Evolutionary conservation across 164 flowering plant genomes (phyloP).

Genomic region (Tetracentron sinense): DNA sequence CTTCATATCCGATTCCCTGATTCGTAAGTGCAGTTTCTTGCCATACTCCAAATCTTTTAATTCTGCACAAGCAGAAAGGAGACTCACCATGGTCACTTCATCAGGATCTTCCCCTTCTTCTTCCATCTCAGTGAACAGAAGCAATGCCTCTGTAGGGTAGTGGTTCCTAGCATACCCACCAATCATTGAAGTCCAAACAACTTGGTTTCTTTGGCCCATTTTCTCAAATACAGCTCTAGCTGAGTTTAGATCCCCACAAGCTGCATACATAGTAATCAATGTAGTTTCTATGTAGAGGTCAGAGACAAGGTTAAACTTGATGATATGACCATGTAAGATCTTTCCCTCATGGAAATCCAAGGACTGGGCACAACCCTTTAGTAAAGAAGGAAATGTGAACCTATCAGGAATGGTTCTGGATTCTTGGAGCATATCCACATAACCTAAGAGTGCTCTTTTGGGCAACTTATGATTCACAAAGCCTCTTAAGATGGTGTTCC

Average conservation of each 20-base stretch:
- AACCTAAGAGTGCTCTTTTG: neutral
- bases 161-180: neutral
- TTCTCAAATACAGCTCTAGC: constrained; percentile 9
- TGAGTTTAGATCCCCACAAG: constrained; percentile 15
- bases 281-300: constrained; percentile 6
- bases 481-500: constrained; percentile 3
- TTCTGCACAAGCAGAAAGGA: constrained; percentile 13
- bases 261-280: constrained; percentile 11
- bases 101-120: constrained; percentile 13
- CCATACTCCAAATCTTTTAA: constrained; percentile 11
- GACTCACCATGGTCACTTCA: constrained; percentile 15
- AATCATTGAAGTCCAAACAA: constrained; percentile 14
- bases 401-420: constrained; percentile 1
- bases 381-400: constrained; percentile 12
- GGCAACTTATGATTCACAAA: neutral
- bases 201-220: constrained; percentile 13
- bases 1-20: constrained; percentile 4
- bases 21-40: constrained; percentile 10
- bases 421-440: neutral
- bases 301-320: neutral
- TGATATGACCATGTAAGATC: constrained; percentile 10
- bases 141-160: constrained; percentile 4
- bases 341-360: constrained; percentile 6
- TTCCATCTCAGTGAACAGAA: constrained; percentile 8
- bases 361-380: constrained; percentile 5